These are phyloP conservation scores for Pseudovirgaria hyperparasitica DNA, from an alignment of 2,329 filamentous ascomycete genomes.

Conservation along the genomic window DNA sequence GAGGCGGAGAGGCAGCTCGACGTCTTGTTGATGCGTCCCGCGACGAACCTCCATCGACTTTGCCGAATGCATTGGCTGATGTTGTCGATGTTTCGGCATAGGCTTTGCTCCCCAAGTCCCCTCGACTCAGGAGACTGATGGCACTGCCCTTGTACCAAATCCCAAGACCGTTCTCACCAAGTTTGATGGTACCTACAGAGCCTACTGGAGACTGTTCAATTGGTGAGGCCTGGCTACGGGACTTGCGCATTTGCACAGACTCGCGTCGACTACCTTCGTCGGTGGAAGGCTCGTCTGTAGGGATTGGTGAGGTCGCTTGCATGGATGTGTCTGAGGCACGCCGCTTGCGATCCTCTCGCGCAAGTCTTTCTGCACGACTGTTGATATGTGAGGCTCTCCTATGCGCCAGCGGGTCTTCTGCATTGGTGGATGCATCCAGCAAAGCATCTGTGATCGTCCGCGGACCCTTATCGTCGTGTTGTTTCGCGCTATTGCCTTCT, in stretches of 20 bases:
- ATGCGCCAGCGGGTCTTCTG: conserved; percentile 51
- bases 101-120: conserved; percentile 44
- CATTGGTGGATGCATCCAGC: conserved; percentile 80
- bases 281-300: conserved; percentile 16
- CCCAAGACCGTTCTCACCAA: conserved; percentile 20
- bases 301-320: too few species aligned
- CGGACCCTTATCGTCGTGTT: conserved; percentile 28
- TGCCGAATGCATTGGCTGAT: conserved; percentile 51
- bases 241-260: conserved; percentile 16
- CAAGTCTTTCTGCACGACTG: conserved; percentile 25
- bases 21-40: conserved; percentile 18
- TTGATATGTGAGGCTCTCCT: conserved; percentile 27
- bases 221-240: conserved; percentile 8
- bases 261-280: conserved; percentile 22
- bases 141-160: conserved; percentile 41
- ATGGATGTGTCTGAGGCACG: too few species aligned
- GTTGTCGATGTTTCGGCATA: conserved; percentile 52
- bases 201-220: conserved; percentile 16
- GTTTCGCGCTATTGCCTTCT: conserved; percentile 15
- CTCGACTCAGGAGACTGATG: conserved; percentile 46
- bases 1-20: conserved; percentile 16
- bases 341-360: conserved; percentile 12
- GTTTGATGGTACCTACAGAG: conserved; percentile 11
- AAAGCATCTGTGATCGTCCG: conserved; percentile 85
- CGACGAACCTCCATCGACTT: conserved; percentile 39